Conservation (phyloP, 2,329 filamentous ascomycete genomes). For the Cladosporium austrohemisphaericum region DNA sequence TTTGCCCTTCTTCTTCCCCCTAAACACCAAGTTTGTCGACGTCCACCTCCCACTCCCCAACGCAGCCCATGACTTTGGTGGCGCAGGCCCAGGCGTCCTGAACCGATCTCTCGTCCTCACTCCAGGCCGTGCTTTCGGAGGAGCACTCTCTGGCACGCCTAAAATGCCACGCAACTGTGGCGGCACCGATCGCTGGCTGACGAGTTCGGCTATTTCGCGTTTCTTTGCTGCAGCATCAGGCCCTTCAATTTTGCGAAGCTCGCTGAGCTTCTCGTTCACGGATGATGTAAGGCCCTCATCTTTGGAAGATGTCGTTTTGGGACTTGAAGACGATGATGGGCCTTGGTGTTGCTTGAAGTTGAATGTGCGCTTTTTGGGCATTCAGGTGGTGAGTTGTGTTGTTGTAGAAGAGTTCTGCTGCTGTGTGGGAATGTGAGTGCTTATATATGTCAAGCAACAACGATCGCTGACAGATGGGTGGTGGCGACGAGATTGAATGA, state of each 20-base stretch:
- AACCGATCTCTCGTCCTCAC: conserved; percentile 31
- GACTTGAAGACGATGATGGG: conserved; percentile 32
- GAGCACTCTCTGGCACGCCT: conserved; percentile 43
- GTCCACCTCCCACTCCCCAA: conserved; percentile 15
- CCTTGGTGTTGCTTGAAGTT: conserved; percentile 41
- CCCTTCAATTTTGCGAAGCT: conserved; percentile 43
- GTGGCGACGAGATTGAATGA: too few species aligned
- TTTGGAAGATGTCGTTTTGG: conserved; percentile 26
- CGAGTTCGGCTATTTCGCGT: conserved; percentile 41
- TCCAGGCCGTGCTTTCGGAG: conserved; percentile 43
- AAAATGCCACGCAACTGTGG: conserved; percentile 43
- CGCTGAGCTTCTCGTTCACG: conserved; percentile 48
- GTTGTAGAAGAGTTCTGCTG: too few species aligned
- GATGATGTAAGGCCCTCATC: conserved; percentile 25
- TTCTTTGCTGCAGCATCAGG: conserved; percentile 36
- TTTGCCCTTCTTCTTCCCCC: conserved; percentile 20
- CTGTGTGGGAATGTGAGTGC: neutral
- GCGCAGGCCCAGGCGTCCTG: conserved; percentile 42
- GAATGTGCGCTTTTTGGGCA: conserved; percentile 48
- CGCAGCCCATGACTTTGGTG: conserved; percentile 38
- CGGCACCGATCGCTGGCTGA: conserved; percentile 42
- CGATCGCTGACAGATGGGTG: neutral
- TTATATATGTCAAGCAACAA: neutral
- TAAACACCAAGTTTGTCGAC: conserved; percentile 5
- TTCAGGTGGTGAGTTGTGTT: conserved; percentile 22